Percentiles rank a stretch among this genome's conserved stretches.
phyloP scores from a whole-genome alignment of 129 eudicot genomes.

The Pittosporum tobira region DNA sequence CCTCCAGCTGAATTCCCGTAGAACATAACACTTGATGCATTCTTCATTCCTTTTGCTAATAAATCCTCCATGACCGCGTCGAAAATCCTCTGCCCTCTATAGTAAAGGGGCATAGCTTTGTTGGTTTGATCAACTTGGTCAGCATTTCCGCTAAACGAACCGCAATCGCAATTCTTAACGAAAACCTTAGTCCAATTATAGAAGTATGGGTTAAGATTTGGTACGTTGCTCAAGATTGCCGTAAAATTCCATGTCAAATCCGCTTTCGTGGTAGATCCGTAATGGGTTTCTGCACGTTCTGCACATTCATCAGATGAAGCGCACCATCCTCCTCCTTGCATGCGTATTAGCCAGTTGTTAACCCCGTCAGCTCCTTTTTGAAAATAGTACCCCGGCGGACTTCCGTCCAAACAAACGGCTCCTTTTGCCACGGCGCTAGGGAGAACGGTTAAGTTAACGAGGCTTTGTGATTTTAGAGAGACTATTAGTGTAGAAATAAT shows the following conservation, averaged over 20 bases:
- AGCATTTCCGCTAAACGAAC: conserved; percentile 52
- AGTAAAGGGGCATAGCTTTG: conserved; percentile 1
- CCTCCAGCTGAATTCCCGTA: conserved; percentile 42
- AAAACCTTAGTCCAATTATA: conserved; percentile 50
- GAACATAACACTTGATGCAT: conserved; percentile 35
- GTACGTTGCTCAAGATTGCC: conserved; percentile 38
- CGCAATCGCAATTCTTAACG: conserved; percentile 57
- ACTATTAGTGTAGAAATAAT: no score
- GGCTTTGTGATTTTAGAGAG: no score
- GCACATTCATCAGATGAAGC: conserved; percentile 23
- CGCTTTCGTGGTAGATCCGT: conserved; percentile 45
- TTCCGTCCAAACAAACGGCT: conserved; percentile 62
- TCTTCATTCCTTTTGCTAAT: conserved; percentile 38
- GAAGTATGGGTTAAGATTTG: conserved; percentile 40
- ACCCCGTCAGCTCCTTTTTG: no score
- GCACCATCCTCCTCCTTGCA: conserved; percentile 54
- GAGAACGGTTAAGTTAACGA: no score
- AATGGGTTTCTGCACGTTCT: conserved; percentile 17
- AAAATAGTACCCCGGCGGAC: conserved; percentile 50
- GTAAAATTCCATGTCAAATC: conserved; percentile 16
- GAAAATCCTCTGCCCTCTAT: conserved; percentile 52
- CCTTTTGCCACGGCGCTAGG: no score
- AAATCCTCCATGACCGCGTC: conserved; percentile 44
- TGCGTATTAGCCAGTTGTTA: conserved; percentile 17
- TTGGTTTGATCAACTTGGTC: conserved; percentile 30